These are phyloP conservation scores for Mortierella sp. DNA, from an alignment of 371 early-diverging fungal genomes.

Conservation along the genomic window DNA sequence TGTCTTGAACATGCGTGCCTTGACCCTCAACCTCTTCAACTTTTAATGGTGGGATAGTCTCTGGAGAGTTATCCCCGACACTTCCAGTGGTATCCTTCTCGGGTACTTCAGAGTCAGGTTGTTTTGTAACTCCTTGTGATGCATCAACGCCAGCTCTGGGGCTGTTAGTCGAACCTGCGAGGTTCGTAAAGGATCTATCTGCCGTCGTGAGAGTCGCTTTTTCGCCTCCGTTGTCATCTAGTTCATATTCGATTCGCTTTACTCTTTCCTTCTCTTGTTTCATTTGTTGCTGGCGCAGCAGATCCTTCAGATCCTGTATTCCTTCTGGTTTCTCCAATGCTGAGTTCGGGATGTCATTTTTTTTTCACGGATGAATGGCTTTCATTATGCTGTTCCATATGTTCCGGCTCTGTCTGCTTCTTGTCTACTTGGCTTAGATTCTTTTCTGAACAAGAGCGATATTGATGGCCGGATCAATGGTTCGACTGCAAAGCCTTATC, in stretches of 20 bases:
- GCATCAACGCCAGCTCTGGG: neutral
- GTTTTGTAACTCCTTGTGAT: neutral
- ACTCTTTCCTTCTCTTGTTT: slow-evolving; percentile 9
- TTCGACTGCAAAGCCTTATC: slow-evolving; percentile 63
- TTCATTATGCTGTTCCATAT: too few relatives aligned
- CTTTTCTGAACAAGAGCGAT: slow-evolving; percentile 86
- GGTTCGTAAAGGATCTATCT: neutral
- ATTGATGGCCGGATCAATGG: slow-evolving; percentile 75
- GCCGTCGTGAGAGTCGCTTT: neutral
- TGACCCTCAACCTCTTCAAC: too few relatives aligned
- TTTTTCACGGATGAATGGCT: too few relatives aligned
- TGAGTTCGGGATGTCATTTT: too few relatives aligned
- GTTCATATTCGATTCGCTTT: slow-evolving; percentile 31
- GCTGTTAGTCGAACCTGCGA: too few relatives aligned
- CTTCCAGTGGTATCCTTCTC: too few relatives aligned
- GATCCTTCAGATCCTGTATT: slow-evolving; percentile 27
- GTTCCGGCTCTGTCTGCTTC: neutral
- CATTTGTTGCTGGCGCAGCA: slow-evolving; percentile 18
- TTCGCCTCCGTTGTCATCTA: neutral
- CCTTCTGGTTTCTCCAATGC: slow-evolving; percentile 6
- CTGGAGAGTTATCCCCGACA: too few relatives aligned
- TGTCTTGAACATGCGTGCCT: too few relatives aligned
- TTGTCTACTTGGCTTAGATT: slow-evolving; percentile 2
- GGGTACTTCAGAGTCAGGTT: neutral
- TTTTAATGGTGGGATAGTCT: too few relatives aligned